Evolutionary conservation across 495 filamentous ascomycete species (phyloP).

Genomic region (Bombardia bombarda): DNA sequence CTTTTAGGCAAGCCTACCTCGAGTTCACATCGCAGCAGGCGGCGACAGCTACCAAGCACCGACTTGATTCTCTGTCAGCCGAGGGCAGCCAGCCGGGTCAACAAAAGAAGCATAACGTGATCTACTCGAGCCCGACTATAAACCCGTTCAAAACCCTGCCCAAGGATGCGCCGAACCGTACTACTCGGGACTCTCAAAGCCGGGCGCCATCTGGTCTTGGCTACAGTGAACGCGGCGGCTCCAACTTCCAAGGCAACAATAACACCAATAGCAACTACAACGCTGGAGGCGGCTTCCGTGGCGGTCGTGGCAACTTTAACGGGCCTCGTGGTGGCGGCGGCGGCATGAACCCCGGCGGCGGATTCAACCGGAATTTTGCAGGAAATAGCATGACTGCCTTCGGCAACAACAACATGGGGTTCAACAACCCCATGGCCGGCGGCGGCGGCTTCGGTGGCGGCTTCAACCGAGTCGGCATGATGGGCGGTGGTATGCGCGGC

Average conservation of each 20-base stretch:
- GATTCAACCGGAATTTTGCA: constrained; percentile 38
- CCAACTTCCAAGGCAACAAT: constrained; percentile 32
- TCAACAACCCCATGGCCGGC: constrained; percentile 54
- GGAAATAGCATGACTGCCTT: constrained; percentile 29
- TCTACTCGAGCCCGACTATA: constrained; percentile 64
- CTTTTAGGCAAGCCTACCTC: constrained; percentile 75
- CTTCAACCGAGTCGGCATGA: constrained; percentile 54
- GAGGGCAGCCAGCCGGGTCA: constrained; percentile 26
- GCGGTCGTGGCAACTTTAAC: constrained; percentile 32
- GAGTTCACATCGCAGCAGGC: constrained; percentile 80
- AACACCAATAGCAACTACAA: constrained; percentile 29
- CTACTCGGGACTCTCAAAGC: constrained; percentile 51
- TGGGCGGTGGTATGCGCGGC: constrained; percentile 62
- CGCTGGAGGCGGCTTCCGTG: constrained; percentile 21
- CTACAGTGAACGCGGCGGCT: constrained; percentile 25
- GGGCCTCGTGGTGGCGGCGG: constrained; percentile 16
- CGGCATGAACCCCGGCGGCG: constrained; percentile 26
- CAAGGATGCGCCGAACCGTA: constrained; percentile 77
- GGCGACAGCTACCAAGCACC: constrained; percentile 75
- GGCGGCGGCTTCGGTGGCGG: constrained; percentile 53
- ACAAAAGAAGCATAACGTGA: constrained; percentile 63
- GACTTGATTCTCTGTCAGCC: constrained; percentile 57
- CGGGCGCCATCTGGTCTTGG: constrained; percentile 33
- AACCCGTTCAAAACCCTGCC: constrained; percentile 91
- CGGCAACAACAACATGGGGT: constrained; percentile 31